These are phyloP conservation scores for Paspalum notatum DNA, from an alignment of 176 grass and related monocot species.

Conservation along the genomic window DNA sequence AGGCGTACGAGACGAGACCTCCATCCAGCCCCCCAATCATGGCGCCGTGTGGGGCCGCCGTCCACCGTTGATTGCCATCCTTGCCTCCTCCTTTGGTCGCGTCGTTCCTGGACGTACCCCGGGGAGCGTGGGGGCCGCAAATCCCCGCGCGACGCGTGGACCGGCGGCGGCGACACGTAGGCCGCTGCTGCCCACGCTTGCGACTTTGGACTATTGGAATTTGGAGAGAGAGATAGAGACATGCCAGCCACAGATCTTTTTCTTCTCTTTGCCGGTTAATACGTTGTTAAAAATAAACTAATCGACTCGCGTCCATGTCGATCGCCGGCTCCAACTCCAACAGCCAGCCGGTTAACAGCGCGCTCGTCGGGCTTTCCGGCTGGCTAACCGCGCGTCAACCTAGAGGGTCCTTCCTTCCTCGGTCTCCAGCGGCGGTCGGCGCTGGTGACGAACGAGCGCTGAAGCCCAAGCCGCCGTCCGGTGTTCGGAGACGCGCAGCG, in stretches of 20 bases:
- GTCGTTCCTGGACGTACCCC: conserved; percentile 8
- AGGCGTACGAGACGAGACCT: neutral
- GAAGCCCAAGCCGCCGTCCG: neutral
- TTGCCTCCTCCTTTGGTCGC: no score
- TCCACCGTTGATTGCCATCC: neutral
- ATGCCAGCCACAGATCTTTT: no score
- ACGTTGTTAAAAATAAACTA: neutral
- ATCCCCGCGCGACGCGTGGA: conserved; percentile 32
- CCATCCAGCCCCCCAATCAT: conserved; percentile 28
- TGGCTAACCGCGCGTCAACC: no score
- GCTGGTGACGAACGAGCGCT: neutral
- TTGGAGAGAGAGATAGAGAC: no score
- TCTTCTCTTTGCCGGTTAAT: no score
- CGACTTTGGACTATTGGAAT: no score
- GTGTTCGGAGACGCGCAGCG: conserved; percentile 28
- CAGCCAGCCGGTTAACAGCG: neutral
- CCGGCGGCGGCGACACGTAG: conserved; percentile 5
- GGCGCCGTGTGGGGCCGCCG: conserved; percentile 37
- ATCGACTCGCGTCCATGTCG: conserved; percentile 29
- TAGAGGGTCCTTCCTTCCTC: no score
- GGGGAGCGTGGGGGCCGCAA: neutral
- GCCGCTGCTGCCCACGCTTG: neutral
- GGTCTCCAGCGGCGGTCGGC: no score
- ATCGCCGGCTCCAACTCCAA: no score
- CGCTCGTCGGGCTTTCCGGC: neutral